These are phyloP conservation scores for Cordyceps cateniannulata DNA, from an alignment of 2,329 filamentous ascomycete species.

Conservation along the genomic window DNA sequence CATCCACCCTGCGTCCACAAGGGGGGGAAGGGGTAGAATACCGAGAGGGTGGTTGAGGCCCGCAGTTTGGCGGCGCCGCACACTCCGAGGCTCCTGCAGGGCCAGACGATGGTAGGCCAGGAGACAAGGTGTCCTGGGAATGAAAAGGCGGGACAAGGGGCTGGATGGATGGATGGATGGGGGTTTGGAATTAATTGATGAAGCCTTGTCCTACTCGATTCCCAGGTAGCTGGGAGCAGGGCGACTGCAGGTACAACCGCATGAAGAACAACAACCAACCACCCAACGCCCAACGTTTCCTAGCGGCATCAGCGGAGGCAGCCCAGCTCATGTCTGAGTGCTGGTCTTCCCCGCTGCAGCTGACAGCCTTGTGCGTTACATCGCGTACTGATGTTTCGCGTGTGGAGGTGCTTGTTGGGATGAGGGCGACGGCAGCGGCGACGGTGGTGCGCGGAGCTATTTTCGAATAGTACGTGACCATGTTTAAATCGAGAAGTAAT, in stretches of 20 bases:
- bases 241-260: not conserved
- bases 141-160: not conserved
- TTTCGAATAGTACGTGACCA: not conserved
- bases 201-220: not conserved
- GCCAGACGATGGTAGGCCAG: too few species aligned
- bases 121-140: too few species aligned
- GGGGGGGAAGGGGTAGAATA: not conserved
- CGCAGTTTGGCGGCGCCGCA: not conserved
- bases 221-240: slow-evolving; percentile 3
- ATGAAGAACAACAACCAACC: not conserved
- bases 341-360: not conserved
- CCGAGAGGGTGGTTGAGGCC: slow-evolving; percentile 8
- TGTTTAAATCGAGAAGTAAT: slow-evolving; percentile 1
- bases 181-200: not conserved
- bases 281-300: not conserved
- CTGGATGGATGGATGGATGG: not conserved
- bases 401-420: not conserved
- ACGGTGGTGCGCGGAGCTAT: not conserved
- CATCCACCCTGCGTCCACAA: not conserved
- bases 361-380: slow-evolving; percentile 10
- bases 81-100: not conserved
- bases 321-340: not conserved
- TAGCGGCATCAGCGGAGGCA: not conserved
- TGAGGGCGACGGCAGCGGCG: not conserved
- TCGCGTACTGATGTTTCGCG: not conserved